Conservation (phyloP, 2,329 filamentous ascomycete genomes). For the Decorospora gaudefroyi region DNA sequence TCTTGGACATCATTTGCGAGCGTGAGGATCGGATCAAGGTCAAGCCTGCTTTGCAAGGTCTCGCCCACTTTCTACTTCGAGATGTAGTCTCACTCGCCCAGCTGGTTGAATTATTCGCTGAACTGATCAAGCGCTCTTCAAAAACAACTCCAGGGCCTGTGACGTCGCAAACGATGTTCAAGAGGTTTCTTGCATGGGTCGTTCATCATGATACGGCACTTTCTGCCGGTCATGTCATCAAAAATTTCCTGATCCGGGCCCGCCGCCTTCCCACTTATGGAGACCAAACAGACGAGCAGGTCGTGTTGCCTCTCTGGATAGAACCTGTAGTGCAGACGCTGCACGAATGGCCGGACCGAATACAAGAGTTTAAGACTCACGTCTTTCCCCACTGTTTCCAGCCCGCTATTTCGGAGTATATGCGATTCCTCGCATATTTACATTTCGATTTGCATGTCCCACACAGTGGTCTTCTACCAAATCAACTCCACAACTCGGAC, state of each 20-base stretch:
- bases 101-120: constrained; percentile 49
- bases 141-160: not conserved
- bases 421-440: constrained; percentile 48
- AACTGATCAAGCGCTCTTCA: constrained; percentile 14
- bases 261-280: constrained; percentile 25
- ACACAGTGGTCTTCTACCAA: constrained; percentile 23
- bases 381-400: constrained; percentile 56
- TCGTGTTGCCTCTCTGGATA: constrained; percentile 45
- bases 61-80: constrained; percentile 69
- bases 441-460: constrained; percentile 40
- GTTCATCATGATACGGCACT: constrained; percentile 49
- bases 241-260: constrained; percentile 40
- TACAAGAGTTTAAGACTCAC: constrained; percentile 52
- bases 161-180: constrained; percentile 28
- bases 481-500: constrained; percentile 14
- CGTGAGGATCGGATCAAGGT: constrained; percentile 66
- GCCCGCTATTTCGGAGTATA: constrained; percentile 47
- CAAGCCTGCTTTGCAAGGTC: constrained; percentile 70
- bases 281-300: not conserved
- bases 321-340: constrained; percentile 44
- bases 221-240: constrained; percentile 47
- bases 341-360: constrained; percentile 41
- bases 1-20: constrained; percentile 64
- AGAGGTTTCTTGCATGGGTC: constrained; percentile 44
- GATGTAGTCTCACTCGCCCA: constrained; percentile 53